Evolutionary conservation across 1,284 basidiomycete species (phyloP).

Genomic region (Trichosporon sp.): DNA sequence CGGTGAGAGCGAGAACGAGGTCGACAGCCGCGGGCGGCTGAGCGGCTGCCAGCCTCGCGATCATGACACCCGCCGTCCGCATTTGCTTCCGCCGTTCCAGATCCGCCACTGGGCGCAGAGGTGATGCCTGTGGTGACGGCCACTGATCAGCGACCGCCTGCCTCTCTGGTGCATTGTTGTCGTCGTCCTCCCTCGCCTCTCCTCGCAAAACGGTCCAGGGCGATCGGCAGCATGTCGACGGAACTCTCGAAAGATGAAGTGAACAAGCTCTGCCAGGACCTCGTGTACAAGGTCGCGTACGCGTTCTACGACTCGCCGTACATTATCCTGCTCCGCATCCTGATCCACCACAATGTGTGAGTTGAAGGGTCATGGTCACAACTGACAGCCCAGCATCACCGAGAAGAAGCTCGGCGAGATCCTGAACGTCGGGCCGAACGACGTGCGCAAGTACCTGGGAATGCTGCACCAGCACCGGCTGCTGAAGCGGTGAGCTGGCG

Average conservation of each 20-base stretch:
- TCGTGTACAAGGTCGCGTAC: conserved; percentile 87
- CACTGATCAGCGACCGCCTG: background rate
- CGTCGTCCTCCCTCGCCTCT: background rate
- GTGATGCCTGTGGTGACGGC: background rate
- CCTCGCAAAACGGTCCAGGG: background rate
- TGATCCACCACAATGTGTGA: conserved; percentile 84
- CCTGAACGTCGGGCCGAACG: conserved; percentile 84
- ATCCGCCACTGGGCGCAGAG: background rate
- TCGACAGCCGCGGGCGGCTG: background rate
- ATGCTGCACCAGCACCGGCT: conserved; percentile 79
- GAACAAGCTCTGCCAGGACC: conserved; percentile 42
- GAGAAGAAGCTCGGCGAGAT: conserved; percentile 69
- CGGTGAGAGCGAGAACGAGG: background rate
- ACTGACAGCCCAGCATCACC: conserved; percentile 22
- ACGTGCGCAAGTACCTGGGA: conserved; percentile 86
- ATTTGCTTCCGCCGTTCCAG: background rate
- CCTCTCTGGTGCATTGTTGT: background rate
- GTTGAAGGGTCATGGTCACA: background rate
- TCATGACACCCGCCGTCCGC: background rate
- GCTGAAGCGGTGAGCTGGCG: conserved; percentile 64
- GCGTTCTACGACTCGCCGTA: conserved; percentile 92
- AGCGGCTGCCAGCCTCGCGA: background rate
- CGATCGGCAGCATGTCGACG: background rate
- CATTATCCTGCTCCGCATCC: conserved; percentile 87
- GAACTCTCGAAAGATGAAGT: conserved; percentile 38